A percentile compares a stretch with the other conserved stretches of the same genome.
Evolutionary conservation across 345 rosid genomes (phyloP).

Genomic region (Eucalyptus guilfoylei): DNA sequence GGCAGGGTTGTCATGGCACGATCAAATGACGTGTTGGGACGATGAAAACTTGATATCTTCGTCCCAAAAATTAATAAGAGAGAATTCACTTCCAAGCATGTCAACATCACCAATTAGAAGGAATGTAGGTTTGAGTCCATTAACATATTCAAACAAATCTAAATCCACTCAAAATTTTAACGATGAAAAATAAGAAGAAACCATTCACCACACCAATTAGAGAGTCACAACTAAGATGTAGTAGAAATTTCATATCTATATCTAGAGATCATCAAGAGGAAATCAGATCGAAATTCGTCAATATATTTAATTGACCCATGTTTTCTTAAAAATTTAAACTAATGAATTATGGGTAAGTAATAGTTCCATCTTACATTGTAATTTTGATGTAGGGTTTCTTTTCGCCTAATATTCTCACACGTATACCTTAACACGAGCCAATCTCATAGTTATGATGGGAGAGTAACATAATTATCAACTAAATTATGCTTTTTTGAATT

Average conservation of each 20-base stretch:
- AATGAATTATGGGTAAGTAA: neutral
- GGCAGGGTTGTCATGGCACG: neutral
- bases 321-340: neutral
- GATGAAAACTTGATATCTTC: neutral
- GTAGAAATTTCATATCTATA: rapidly evolving
- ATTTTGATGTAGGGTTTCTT: neutral
- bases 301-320: neutral
- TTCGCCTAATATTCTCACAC: neutral
- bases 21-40: neutral
- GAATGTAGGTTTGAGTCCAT: rapidly evolving
- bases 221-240: neutral
- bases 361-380: neutral
- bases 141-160: neutral
- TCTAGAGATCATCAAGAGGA: neutral
- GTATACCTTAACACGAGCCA: neutral
- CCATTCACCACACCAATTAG: rapidly evolving
- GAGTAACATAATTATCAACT: neutral
- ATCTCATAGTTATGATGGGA: neutral
- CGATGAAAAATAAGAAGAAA: rapidly evolving
- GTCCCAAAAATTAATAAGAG: neutral
- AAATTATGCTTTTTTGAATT: neutral
- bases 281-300: rapidly evolving
- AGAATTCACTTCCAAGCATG: rapidly evolving
- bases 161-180: neutral
- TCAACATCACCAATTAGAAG: neutral